phyloP scores from a whole-genome alignment of 2,329 filamentous ascomycete genomes.

The Elsinoe arachidis region DNA sequence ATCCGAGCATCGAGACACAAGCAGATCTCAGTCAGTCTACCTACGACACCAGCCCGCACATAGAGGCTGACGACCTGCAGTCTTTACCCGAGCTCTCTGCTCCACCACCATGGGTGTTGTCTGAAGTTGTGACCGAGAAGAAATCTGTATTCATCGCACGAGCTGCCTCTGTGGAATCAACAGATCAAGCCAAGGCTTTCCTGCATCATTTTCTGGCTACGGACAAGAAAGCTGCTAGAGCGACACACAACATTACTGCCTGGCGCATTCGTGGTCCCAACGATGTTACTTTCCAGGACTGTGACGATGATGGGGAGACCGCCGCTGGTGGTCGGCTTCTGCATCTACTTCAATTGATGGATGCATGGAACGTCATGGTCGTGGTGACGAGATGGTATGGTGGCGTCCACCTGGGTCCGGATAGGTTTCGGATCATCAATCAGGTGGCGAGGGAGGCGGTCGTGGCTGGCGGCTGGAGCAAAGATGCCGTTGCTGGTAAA shows the following conservation, averaged over 20 bases:
- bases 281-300: conserved; percentile 64
- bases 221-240: conserved; percentile 75
- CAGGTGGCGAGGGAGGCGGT: conserved; percentile 74
- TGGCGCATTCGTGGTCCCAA: conserved; percentile 66
- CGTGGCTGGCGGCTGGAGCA: conserved; percentile 63
- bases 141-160: conserved; percentile 85
- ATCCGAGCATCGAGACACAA: conserved; percentile 16
- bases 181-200: conserved; percentile 61
- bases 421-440: conserved; percentile 87
- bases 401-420: conserved; percentile 77
- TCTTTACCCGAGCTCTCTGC: conserved; percentile 29
- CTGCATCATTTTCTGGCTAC: conserved; percentile 68
- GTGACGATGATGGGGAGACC: conserved; percentile 90
- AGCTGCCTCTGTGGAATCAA: conserved; percentile 59
- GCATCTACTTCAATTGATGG: conserved; percentile 90
- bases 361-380: conserved; percentile 84
- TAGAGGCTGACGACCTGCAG: conserved; percentile 26
- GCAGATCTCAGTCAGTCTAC: conserved; percentile 24
- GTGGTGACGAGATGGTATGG: conserved; percentile 95
- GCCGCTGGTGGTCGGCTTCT: conserved; percentile 79
- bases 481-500: conserved; percentile 37
- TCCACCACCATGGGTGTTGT: conserved; percentile 61
- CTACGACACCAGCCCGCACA: conserved; percentile 21
- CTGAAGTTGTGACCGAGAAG: conserved; percentile 65
- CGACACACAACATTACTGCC: conserved; percentile 92